phyloP scores from a whole-genome alignment of 2,329 filamentous ascomycete species.

The Phoma herbarum region DNA sequence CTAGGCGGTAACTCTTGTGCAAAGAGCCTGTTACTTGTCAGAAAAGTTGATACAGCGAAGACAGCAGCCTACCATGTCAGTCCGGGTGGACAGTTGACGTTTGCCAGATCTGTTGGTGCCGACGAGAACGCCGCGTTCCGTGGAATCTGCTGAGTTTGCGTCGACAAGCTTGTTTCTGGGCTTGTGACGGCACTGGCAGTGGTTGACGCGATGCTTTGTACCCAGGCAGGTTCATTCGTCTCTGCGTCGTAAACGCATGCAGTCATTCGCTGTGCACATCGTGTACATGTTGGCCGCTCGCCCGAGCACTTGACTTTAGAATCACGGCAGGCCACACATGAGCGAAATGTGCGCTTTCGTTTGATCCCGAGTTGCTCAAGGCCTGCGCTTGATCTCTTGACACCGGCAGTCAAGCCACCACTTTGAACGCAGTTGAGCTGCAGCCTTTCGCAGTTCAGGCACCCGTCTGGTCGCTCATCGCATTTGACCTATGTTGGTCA shows the following conservation, averaged over 20 bases:
- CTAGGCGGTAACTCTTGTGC: slow-evolving; percentile 35
- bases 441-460: slow-evolving; percentile 43
- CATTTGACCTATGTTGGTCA: slow-evolving; percentile 41
- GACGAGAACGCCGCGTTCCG: slow-evolving; percentile 25
- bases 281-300: slow-evolving; percentile 41
- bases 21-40: slow-evolving; percentile 31
- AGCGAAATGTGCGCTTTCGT: slow-evolving; percentile 44
- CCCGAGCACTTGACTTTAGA: slow-evolving; percentile 47
- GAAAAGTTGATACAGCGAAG: neutral
- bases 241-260: slow-evolving; percentile 43
- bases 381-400: slow-evolving; percentile 27
- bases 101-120: slow-evolving; percentile 21
- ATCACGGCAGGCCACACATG: slow-evolving; percentile 43
- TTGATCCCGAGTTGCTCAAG: slow-evolving; percentile 41
- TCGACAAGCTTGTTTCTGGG: slow-evolving; percentile 22
- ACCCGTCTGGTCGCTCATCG: slow-evolving; percentile 43
- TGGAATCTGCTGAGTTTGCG: slow-evolving; percentile 26
- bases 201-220: slow-evolving; percentile 37
- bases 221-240: slow-evolving; percentile 43
- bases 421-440: slow-evolving; percentile 42
- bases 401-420: slow-evolving; percentile 25
- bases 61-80: slow-evolving; percentile 31
- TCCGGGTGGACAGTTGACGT: slow-evolving; percentile 33
- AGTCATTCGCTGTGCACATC: slow-evolving; percentile 38
- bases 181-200: slow-evolving; percentile 17